phyloP scores from a whole-genome alignment of 2,329 filamentous ascomycete species.

The Nigrospora sphaerica region DNA sequence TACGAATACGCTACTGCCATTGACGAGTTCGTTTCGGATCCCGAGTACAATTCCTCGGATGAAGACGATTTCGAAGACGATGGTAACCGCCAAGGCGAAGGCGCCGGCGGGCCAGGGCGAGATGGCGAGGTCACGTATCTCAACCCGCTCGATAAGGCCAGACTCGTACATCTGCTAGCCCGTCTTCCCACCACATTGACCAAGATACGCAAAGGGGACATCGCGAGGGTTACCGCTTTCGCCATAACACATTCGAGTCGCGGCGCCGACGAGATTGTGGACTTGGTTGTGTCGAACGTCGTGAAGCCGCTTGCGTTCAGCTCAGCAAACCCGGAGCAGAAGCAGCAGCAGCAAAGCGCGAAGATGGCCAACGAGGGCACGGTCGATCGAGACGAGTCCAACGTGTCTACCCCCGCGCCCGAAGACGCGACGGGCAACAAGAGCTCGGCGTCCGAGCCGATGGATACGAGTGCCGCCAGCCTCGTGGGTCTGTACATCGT shows the following conservation, averaged over 20 bases:
- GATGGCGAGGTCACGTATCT: constrained; percentile 58
- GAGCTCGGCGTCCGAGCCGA: constrained; percentile 19
- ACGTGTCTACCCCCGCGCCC: constrained; percentile 25
- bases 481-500: constrained; percentile 74
- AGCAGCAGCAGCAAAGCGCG: constrained; percentile 29
- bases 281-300: constrained; percentile 78
- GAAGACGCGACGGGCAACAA: constrained; percentile 33
- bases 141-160: constrained; percentile 76
- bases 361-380: constrained; percentile 27
- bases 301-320: constrained; percentile 68
- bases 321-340: constrained; percentile 56
- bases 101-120: constrained; percentile 8
- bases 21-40: constrained; percentile 74
- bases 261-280: constrained; percentile 86
- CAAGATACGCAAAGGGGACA: constrained; percentile 73
- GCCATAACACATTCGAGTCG: constrained; percentile 80
- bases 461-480: constrained; percentile 65
- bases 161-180: constrained; percentile 75
- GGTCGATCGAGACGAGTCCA: constrained; percentile 22
- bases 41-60: constrained; percentile 81
- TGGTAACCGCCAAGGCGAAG: constrained; percentile 32
- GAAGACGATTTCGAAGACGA: constrained; percentile 68
- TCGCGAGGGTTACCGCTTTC: constrained; percentile 80
- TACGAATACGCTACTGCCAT: constrained; percentile 76
- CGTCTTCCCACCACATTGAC: constrained; percentile 70